These are phyloP conservation scores for Peltaster fructicola DNA, from an alignment of 2,329 filamentous ascomycete species.

Conservation along the genomic window DNA sequence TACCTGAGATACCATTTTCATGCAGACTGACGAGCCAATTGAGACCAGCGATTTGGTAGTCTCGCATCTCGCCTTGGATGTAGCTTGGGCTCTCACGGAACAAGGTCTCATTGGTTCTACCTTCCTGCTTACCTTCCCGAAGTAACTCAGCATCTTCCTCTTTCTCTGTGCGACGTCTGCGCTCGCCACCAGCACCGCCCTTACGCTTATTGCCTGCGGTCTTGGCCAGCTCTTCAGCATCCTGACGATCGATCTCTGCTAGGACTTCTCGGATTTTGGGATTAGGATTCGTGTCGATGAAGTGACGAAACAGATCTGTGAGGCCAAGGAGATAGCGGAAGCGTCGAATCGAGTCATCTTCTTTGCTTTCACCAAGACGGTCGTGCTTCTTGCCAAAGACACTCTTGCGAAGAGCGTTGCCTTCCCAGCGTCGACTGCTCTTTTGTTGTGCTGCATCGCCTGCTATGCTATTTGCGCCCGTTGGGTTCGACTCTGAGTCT, in stretches of 20 bases:
- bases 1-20: conserved; percentile 96
- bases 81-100: conserved; percentile 91
- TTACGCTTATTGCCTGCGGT: conserved; percentile 65
- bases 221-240: conserved; percentile 45
- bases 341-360: conserved; percentile 84
- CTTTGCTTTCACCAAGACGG: conserved; percentile 80
- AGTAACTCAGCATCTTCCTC: conserved; percentile 87
- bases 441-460: conserved; percentile 53
- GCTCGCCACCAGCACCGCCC: conserved; percentile 63
- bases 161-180: conserved; percentile 79
- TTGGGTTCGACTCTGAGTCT: conserved; percentile 48
- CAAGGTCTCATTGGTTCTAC: conserved; percentile 59
- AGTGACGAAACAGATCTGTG: conserved; percentile 94
- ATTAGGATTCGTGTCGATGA: conserved; percentile 94
- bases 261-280: conserved; percentile 89
- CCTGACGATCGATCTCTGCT: conserved; percentile 84
- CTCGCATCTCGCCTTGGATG: conserved; percentile 71
- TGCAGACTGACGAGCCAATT: conserved; percentile 98
- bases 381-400: conserved; percentile 94
- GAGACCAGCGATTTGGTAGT: conserved; percentile 87
- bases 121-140: conserved; percentile 75
- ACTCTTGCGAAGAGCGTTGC: conserved; percentile 74
- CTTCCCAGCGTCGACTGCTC: conserved; percentile 73
- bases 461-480: conserved; percentile 66
- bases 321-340: conserved; percentile 90